Evolutionary conservation across 208 protist genomes (phyloP), one percentile per base, ranked within the genome.

Genomic region (Tritrichomonas foetus): DNA sequence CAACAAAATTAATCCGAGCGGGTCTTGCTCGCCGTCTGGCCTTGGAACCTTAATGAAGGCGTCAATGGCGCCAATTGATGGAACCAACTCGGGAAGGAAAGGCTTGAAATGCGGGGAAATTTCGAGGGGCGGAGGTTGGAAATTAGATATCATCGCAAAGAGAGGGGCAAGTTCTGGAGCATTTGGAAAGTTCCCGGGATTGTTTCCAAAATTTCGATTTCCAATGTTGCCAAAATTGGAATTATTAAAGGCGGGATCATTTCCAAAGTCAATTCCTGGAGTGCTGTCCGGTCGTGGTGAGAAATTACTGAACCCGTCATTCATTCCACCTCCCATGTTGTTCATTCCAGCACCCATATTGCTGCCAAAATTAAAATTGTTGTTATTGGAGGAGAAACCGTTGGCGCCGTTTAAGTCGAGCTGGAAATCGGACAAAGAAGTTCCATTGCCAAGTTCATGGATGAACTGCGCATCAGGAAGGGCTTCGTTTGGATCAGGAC

Each of bases 1-100:
- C 8, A 89, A 27, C 0, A 89, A 20, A 39, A 27, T 89, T 39
- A 89, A 57, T 5, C 78, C 78, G 9, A 89, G 47, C 8, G 78
- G 78, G 13, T 89, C 78, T 44, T 53, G 47, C 39, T 89, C 78
- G 11, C 47, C 78, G 39, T 89, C 78, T 33, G 78, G 78, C 20
- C 78, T 25, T 89, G 93, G 82, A 53, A 99, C 96, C 96, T 99
- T 99, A 89, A 98, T 95, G 94, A 99, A 99, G 0, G 98, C 96
- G 94, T 99, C 98, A 72, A 99, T 96, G 78, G 99, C 98, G 30
- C 98, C 98, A 47, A 99, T 89, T 11, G 78, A 44, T 89, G 78
- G 78, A 20, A 89, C 41, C 1, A 89, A 39, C 0, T 89, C 78
- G 20, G 78, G 78, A 57, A 57, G 44, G n/a, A 89, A 89, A 11